Conservation (phyloP, 441 rosid genomes). For the Erodium texanum region DNA sequence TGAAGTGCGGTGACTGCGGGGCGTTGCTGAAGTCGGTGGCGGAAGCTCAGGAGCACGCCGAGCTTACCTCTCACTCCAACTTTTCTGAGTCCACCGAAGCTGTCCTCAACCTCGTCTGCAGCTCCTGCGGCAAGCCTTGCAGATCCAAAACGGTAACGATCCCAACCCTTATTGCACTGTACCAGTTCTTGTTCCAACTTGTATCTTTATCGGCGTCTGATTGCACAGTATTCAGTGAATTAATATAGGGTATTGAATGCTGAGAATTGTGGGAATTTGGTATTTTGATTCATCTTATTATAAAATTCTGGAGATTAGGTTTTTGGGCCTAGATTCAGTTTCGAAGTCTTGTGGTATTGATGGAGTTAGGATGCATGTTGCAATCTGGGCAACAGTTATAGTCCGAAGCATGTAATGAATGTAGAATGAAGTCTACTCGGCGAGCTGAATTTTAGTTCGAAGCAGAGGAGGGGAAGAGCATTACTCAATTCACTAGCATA, state of each 20-base stretch:
- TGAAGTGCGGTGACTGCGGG: constrained; percentile 94
- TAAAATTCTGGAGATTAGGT: neutral
- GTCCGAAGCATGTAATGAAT: neutral
- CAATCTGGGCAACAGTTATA: too few relatives aligned
- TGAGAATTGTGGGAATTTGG: neutral
- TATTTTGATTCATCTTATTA: neutral
- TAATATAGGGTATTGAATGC: neutral
- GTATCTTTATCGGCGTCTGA: neutral
- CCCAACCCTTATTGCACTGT: neutral
- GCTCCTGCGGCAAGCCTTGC: constrained; percentile 76
- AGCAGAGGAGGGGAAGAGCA: neutral
- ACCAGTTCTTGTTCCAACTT: neutral
- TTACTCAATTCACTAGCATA: neutral
- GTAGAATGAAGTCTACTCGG: neutral
- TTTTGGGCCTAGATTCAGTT: neutral
- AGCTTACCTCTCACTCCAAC: constrained; percentile 89
- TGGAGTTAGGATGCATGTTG: neutral
- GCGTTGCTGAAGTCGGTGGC: constrained; percentile 66
- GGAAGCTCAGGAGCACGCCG: constrained; percentile 96
- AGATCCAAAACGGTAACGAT: constrained; percentile 73
- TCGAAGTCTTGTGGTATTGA: neutral
- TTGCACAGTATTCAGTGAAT: too few relatives aligned
- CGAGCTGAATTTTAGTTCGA: neutral
- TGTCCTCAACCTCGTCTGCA: constrained; percentile 84
- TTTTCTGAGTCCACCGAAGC: constrained; percentile 95